Percentiles rank a stretch among this genome's conserved stretches.
phyloP scores from a whole-genome alignment of 2,329 filamentous ascomycete species.

The Didymella glomerata region DNA sequence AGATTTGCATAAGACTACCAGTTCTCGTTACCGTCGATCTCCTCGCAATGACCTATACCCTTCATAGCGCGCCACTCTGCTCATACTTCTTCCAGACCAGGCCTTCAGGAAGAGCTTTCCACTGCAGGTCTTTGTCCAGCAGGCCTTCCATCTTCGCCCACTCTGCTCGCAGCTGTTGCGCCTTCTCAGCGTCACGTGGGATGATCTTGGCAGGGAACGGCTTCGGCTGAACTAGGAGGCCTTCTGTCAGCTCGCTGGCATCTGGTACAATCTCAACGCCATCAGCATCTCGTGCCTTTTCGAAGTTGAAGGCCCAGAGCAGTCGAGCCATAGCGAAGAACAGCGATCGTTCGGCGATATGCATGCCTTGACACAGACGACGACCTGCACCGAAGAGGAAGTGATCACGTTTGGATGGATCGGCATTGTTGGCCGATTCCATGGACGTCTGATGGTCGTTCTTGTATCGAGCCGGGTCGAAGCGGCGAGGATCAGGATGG shows the following conservation, averaged over 20 bases:
- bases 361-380: constrained; percentile 50
- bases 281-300: constrained; percentile 1
- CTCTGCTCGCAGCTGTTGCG: constrained; percentile 19
- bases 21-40: neutral
- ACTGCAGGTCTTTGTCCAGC: constrained; percentile 32
- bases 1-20: neutral
- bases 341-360: constrained; percentile 46
- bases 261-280: constrained; percentile 25
- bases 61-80: constrained; percentile 1
- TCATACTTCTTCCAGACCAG: constrained; percentile 29
- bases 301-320: constrained; percentile 47
- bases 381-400: constrained; percentile 52
- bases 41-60: neutral
- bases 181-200: constrained; percentile 24
- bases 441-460: constrained; percentile 39
- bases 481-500: constrained; percentile 53
- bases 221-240: constrained; percentile 29
- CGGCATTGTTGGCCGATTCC: constrained; percentile 45
- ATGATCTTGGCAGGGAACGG: constrained; percentile 30
- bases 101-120: constrained; percentile 32
- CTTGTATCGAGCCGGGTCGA: constrained; percentile 55
- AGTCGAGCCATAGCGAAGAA: constrained; percentile 45
- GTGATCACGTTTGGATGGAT: constrained; percentile 44
- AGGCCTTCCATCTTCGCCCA: constrained; percentile 30
- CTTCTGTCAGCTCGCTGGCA: constrained; percentile 27